Conservation (phyloP, 139 green algal genomes). For the Tetradesmus obliquus region DNA sequence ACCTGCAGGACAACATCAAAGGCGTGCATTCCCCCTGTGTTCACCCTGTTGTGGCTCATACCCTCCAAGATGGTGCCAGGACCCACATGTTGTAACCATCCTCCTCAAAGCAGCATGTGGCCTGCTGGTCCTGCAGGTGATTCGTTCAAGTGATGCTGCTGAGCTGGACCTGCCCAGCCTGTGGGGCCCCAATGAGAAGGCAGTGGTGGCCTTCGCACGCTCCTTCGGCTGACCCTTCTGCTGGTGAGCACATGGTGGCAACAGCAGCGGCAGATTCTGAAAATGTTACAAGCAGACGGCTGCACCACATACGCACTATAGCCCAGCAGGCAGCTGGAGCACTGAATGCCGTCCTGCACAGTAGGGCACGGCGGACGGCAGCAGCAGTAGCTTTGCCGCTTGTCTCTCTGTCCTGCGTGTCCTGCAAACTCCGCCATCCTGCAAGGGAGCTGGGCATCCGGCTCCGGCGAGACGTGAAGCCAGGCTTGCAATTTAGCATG, state of each 20-base stretch:
- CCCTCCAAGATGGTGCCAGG: no score
- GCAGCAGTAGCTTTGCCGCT: no score
- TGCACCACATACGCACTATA: background rate
- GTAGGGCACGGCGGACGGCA: no score
- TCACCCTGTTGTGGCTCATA: no score
- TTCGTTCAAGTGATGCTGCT: slow-evolving; percentile 54
- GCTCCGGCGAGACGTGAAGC: no score
- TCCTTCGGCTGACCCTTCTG: slow-evolving; percentile 89
- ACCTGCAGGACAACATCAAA: no score
- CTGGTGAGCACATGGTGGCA: slow-evolving; percentile 47
- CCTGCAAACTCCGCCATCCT: background rate
- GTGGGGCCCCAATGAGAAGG: slow-evolving; percentile 70
- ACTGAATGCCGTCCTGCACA: no score
- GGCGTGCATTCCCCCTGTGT: no score
- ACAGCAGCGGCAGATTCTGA: no score
- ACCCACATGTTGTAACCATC: no score
- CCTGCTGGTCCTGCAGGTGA: slow-evolving; percentile 51
- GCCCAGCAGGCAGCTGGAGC: no score
- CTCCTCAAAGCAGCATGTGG: background rate
- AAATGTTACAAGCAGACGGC: background rate
- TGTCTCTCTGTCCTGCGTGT: no score
- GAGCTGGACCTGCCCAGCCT: slow-evolving; percentile 60
- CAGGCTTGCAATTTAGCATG: background rate
- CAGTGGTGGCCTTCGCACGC: slow-evolving; percentile 73
- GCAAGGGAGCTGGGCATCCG: slow-evolving; percentile 73